Conservation (phyloP, 805 yeast species). For the Yarrowia bubula region DNA sequence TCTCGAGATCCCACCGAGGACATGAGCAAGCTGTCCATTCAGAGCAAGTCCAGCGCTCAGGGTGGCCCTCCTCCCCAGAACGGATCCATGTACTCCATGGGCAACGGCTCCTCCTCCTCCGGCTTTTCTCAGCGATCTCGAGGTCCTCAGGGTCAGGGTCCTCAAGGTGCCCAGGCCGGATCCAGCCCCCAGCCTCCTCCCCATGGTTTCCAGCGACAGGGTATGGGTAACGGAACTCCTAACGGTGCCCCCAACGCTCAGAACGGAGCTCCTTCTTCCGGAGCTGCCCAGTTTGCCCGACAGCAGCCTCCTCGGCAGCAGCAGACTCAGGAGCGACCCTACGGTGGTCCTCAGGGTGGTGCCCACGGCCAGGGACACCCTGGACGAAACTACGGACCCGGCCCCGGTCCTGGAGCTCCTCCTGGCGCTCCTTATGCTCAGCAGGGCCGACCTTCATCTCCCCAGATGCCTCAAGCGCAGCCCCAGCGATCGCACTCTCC, state of each 20-base stretch:
- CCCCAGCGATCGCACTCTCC: constrained; percentile 22
- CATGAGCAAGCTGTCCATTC: constrained; percentile 27
- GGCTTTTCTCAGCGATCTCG: constrained; percentile 10
- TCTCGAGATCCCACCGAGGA: constrained; percentile 30
- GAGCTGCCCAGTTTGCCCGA: neutral
- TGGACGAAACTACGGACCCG: constrained; percentile 14
- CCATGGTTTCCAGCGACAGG: constrained; percentile 19
- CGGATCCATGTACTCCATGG: neutral
- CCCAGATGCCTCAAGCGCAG: constrained; percentile 18
- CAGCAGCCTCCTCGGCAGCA: neutral
- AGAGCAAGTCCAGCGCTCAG: neutral
- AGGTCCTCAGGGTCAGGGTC: neutral
- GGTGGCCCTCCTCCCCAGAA: neutral
- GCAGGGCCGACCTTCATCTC: constrained; percentile 7
- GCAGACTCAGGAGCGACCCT: constrained; percentile 5
- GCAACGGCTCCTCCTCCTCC: constrained; percentile 18
- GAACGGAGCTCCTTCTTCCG: neutral
- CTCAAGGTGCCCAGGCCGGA: neutral
- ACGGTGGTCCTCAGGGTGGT: constrained; percentile 4
- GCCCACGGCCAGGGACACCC: constrained; percentile 18
- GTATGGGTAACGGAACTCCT: constrained; percentile 12
- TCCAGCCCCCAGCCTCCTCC: constrained; percentile 8
- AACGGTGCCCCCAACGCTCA: neutral
- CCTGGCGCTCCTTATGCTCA: neutral
- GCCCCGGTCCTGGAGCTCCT: too few relatives aligned